Evolutionary conservation across 352 stramenopile genomes (phyloP).

Genomic region (Peronosclerospora sorghi): DNA sequence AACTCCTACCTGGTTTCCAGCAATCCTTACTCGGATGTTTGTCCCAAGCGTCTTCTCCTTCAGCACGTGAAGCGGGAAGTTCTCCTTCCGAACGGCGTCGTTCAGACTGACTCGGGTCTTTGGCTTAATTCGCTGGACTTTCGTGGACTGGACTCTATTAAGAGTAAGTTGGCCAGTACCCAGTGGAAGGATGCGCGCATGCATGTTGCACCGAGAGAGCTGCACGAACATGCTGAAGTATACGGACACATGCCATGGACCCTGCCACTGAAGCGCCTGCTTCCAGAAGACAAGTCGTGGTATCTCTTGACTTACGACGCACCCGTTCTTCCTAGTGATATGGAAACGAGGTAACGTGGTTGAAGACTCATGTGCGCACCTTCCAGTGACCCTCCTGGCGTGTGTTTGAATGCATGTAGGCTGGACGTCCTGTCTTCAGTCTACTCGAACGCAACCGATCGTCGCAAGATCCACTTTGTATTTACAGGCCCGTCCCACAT

Average conservation of each 20-base stretch:
- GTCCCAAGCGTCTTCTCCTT: slow-evolving; percentile 54
- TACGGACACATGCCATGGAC: slow-evolving; percentile 66
- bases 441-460: slow-evolving; percentile 37
- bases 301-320: slow-evolving; percentile 37
- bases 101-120: slow-evolving; percentile 48
- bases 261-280: slow-evolving; percentile 46
- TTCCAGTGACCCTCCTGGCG: slow-evolving; percentile 1
- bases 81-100: slow-evolving; percentile 26
- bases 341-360: slow-evolving; percentile 19
- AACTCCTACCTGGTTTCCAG: slow-evolving; percentile 14
- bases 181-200: slow-evolving; percentile 36
- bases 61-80: slow-evolving; percentile 60
- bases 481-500: slow-evolving; percentile 59
- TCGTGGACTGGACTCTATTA: slow-evolving; percentile 38
- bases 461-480: slow-evolving; percentile 48
- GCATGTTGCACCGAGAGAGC: slow-evolving; percentile 22
- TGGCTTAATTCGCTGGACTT: slow-evolving; percentile 70
- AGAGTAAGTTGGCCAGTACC: slow-evolving; percentile 29
- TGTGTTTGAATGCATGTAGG: slow-evolving; percentile 9
- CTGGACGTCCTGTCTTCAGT: slow-evolving; percentile 52
- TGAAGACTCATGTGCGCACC: neutral
- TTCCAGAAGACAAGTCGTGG: slow-evolving; percentile 62
- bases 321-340: slow-evolving; percentile 16
- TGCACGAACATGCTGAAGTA: slow-evolving; percentile 41
- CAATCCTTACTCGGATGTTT: slow-evolving; percentile 65